Evolutionary conservation across 1,284 basidiomycete species (phyloP), one percentile per base, ranked within the genome.

Genomic region (Boletus chippewaensis): DNA sequence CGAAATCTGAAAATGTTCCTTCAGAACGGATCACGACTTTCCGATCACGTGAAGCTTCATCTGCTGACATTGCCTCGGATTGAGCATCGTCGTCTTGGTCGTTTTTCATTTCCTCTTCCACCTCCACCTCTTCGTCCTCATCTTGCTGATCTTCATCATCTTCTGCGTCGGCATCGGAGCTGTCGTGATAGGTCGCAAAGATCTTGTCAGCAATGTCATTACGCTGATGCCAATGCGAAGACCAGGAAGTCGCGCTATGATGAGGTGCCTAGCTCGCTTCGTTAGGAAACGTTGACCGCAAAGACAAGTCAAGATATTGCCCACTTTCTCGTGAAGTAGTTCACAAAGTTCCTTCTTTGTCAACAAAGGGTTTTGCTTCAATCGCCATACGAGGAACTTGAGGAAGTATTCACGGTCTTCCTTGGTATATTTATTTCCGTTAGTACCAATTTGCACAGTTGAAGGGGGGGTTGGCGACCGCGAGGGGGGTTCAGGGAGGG

Each of bases 391-490:
- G 31, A 84, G 72, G 55, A 81, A 84, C 40, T 79, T 77, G 58
- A 82, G 69, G 60, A 87, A 83, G 57, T 75, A 87, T 3, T 75
- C 72, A 36, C 74, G 73, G 59, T 87, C 84, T 57, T 80, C 78
- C 18, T 74, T 69, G 1, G 84, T 87, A 59, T 81, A 87, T 61
- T 69, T 78, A 54, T 81, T 75, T 45, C 81, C 70, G 12, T 73
- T 71, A 34, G 61, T 59, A 24, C 66, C 70, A 10, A 68, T 64
- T 42, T 79, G 69, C 22, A 80, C 60, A 47, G 65, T 64, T 5
- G 70, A 74, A 3, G 84, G 84, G 29, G 84, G 84, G 2, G 74
- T 78, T 3, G 84, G 84, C n/a, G 79, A 79, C 38, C 81, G 77
- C 18, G 81, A 80, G 9, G 82, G 81, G 12, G 80, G 78, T 10